Conservation (phyloP, 2,329 filamentous ascomycete genomes). For the Stachybotrys chartarum region DNA sequence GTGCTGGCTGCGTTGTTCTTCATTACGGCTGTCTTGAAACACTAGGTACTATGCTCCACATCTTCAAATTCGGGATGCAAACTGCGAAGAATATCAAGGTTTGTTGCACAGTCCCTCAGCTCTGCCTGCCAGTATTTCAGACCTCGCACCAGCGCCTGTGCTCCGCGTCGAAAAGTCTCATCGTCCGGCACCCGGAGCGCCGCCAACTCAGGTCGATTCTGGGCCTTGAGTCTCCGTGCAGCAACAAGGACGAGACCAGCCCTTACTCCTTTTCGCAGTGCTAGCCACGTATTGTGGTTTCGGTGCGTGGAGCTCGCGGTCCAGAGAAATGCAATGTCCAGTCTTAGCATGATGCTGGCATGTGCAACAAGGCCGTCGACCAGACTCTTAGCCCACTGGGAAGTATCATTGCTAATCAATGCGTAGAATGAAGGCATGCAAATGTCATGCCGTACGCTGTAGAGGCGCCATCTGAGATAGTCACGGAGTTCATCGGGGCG, state of each 20-base stretch:
- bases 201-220: neutral
- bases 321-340: conserved; percentile 3
- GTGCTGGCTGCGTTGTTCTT: too few species aligned
- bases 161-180: neutral
- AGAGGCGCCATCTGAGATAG: conserved; percentile 1
- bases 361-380: neutral
- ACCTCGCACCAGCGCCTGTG: neutral
- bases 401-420: neutral
- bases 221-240: neutral
- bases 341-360: neutral
- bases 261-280: conserved; percentile 1
- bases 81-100: neutral
- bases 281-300: conserved; percentile 2
- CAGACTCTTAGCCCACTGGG: neutral
- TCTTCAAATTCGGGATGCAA: conserved; percentile 2
- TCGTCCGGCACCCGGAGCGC: neutral
- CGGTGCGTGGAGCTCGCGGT: neutral
- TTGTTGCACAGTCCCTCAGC: conserved; percentile 2
- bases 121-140: conserved; percentile 2
- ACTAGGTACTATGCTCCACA: neutral
- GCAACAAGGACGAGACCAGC: neutral
- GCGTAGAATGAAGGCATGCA: conserved; percentile 1
- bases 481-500: conserved; percentile 2
- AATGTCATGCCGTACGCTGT: conserved; percentile 2
- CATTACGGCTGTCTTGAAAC: neutral